phyloP scores from a whole-genome alignment of 768 basidiomycete species.

The Glaciozyma martinii region DNA sequence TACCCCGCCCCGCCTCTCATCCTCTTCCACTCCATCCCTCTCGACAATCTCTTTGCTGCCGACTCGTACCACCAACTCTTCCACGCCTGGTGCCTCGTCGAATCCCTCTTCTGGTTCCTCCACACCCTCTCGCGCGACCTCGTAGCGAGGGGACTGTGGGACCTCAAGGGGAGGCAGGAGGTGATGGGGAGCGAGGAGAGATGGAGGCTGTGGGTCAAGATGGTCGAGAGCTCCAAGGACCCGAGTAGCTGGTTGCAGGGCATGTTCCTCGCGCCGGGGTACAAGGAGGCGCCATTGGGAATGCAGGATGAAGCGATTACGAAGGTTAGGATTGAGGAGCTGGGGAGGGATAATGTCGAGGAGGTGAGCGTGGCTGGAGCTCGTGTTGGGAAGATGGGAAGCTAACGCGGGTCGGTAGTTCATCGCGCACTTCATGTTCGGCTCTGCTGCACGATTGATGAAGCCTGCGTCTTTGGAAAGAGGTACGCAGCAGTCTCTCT shows the following conservation, averaged over 20 bases:
- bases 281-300: conserved; percentile 2
- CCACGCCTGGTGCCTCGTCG: conserved; percentile 3
- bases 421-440: conserved; percentile 20
- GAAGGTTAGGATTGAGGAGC: conserved; percentile 9
- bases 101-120: conserved; percentile 1
- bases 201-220: conserved; percentile 16
- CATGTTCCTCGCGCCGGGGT: conserved; percentile 11
- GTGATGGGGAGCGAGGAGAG: conserved; percentile 17
- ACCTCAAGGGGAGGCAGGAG: not conserved
- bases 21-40: conserved; percentile 4
- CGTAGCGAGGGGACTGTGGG: conserved; percentile 8
- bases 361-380: conserved; percentile 7
- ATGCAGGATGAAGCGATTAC: conserved; percentile 10
- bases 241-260: conserved; percentile 18
- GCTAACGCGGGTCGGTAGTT: not conserved
- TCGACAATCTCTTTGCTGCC: conserved; percentile 6
- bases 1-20: conserved; percentile 18
- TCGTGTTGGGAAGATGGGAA: not conserved
- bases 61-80: not conserved
- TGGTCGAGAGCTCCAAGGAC: conserved; percentile 13
- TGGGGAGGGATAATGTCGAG: conserved; percentile 26
- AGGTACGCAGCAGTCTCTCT: not conserved
- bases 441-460: conserved; percentile 2
- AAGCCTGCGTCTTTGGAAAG: conserved; percentile 1
- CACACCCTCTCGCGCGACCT: not conserved